These are phyloP conservation scores for Sisymbrium irio DNA, from an alignment of 345 rosid species.

Conservation along the genomic window DNA sequence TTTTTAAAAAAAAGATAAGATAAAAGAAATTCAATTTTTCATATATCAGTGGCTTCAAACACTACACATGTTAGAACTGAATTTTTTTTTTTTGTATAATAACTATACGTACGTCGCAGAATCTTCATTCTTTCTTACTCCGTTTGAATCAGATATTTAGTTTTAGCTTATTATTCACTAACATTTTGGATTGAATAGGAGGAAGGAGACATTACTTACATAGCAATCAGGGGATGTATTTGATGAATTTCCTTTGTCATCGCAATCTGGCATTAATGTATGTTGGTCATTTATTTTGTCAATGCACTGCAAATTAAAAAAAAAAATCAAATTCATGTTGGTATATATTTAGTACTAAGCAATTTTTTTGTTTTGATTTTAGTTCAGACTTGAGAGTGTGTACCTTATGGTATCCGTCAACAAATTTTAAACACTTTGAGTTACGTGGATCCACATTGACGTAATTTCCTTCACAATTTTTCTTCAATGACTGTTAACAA, in stretches of 20 bases:
- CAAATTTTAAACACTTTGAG: conserved; percentile 1
- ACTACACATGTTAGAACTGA: too few relatives aligned
- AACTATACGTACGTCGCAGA: too few relatives aligned
- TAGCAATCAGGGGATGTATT: conserved; percentile 2
- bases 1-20: too few relatives aligned
- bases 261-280: conserved; percentile 17
- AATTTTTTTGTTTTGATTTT: background rate
- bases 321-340: background rate
- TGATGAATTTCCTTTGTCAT: background rate
- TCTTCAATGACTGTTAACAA: conserved; percentile 11
- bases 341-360: background rate
- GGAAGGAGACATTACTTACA: background rate
- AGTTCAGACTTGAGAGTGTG: background rate
- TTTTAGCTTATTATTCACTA: background rate
- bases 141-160: background rate
- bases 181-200: background rate
- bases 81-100: too few relatives aligned
- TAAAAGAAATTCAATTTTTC: too few relatives aligned
- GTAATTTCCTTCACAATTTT: conserved; percentile 1
- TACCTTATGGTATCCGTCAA: conserved; percentile 17
- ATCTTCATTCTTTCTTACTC: too few relatives aligned
- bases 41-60: too few relatives aligned
- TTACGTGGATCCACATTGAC: conserved; percentile 1
- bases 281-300: background rate
- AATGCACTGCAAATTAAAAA: background rate